Conservation (phyloP, 2,329 filamentous ascomycete genomes). For the Reticulascus tulasneorum region DNA sequence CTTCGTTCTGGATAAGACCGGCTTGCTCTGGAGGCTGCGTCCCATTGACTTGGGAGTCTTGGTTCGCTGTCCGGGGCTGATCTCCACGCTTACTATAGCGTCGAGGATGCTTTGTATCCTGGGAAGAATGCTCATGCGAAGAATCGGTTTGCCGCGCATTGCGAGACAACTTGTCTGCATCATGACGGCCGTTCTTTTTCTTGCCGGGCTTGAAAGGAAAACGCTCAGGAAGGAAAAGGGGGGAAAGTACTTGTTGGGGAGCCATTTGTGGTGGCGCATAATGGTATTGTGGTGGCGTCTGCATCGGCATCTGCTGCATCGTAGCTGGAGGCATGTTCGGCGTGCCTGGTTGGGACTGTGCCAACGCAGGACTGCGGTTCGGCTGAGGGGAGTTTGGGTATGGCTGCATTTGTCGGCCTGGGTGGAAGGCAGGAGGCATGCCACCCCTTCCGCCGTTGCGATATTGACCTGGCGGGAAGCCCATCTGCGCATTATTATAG, state of each 20-base stretch:
- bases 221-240: constrained; percentile 32
- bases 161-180: constrained; percentile 42
- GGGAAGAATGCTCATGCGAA: constrained; percentile 26
- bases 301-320: constrained; percentile 60
- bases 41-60: neutral
- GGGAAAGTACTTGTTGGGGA: constrained; percentile 55
- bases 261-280: constrained; percentile 52
- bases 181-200: constrained; percentile 42
- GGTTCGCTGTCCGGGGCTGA: constrained; percentile 23
- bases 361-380: constrained; percentile 61
- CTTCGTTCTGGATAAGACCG: constrained; percentile 11
- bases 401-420: constrained; percentile 31
- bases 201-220: constrained; percentile 36
- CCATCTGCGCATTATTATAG: constrained; percentile 40
- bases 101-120: constrained; percentile 31
- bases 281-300: constrained; percentile 59
- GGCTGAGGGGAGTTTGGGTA: constrained; percentile 65
- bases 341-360: constrained; percentile 63
- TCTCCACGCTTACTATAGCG: constrained; percentile 45
- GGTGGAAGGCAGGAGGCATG: constrained; percentile 44
- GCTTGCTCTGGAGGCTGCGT: constrained; percentile 3
- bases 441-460: constrained; percentile 42
- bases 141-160: constrained; percentile 32
- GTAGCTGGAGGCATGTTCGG: constrained; percentile 63
- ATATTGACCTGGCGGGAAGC: constrained; percentile 36